Evolutionary conservation across 2,329 filamentous ascomycete genomes (phyloP).

Genomic region (Fusarium sp.): DNA sequence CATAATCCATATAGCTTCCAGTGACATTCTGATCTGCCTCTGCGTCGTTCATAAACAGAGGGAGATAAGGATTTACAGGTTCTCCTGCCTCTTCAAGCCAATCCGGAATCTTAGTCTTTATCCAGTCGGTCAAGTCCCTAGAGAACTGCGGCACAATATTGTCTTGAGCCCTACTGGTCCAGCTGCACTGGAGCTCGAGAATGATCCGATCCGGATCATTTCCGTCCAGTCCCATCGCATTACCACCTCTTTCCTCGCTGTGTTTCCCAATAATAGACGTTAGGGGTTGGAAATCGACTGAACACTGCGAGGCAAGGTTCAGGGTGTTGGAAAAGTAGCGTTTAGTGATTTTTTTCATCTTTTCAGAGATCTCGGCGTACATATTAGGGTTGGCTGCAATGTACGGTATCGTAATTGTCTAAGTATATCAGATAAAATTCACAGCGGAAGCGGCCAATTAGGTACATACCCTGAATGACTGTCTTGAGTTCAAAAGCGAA

Average conservation of each 20-base stretch:
- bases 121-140: conserved; percentile 14
- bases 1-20: conserved; percentile 3
- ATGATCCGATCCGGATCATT: conserved; percentile 6
- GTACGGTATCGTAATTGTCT: conserved; percentile 26
- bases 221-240: conserved; percentile 18
- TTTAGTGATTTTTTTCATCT: conserved; percentile 4
- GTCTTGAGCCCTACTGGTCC: conserved; percentile 12
- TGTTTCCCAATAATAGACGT: conserved; percentile 15
- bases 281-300: conserved; percentile 31
- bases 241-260: conserved; percentile 15
- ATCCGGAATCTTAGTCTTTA: conserved; percentile 7
- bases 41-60: conserved; percentile 8
- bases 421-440: background rate
- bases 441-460: accelerated
- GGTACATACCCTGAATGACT: conserved; percentile 29
- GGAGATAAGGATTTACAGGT: background rate
- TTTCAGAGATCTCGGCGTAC: conserved; percentile 18
- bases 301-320: conserved; percentile 25
- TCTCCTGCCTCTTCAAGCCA: background rate
- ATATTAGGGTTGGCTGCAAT: background rate
- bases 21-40: conserved; percentile 10
- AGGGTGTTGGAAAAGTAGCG: conserved; percentile 17
- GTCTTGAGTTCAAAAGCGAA: conserved; percentile 26
- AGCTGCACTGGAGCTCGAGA: conserved; percentile 29
- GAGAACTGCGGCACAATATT: conserved; percentile 14